A percentile compares a stretch with the other conserved stretches of the same genome.
Evolutionary conservation across 2,329 filamentous ascomycete genomes (phyloP).

Genomic region (Trichoderma sp.): DNA sequence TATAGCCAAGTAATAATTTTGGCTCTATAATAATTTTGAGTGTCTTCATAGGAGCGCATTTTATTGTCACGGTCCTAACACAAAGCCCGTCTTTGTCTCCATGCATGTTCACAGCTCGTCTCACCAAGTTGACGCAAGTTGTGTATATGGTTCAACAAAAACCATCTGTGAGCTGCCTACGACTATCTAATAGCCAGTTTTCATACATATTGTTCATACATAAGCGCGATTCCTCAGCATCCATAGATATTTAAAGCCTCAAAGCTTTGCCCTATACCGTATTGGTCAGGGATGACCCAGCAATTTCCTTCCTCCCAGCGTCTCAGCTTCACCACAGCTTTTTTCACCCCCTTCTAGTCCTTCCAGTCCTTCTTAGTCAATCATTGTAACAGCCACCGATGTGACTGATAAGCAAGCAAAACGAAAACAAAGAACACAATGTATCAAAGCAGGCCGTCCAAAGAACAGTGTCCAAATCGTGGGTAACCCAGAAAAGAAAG

Average conservation of each 20-base stretch:
- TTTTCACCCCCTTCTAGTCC: neutral
- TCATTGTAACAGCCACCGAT: neutral
- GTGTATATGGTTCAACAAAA: neutral
- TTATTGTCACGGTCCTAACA: neutral
- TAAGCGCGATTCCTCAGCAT: neutral
- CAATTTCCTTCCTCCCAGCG: neutral
- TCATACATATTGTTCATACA: neutral
- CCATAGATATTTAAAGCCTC: neutral
- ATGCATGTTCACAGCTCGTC: neutral
- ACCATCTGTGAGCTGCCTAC: neutral
- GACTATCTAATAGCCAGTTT: neutral
- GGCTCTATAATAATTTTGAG: neutral
- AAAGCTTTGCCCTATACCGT: neutral
- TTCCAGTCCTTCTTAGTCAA: neutral
- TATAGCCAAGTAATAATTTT: neutral
- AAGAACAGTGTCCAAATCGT: neutral
- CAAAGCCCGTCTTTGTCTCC: neutral
- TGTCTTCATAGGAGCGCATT: neutral
- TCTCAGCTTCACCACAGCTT: neutral
- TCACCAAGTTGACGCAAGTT: neutral
- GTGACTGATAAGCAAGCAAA: neutral
- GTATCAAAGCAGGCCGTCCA: neutral
- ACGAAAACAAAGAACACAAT: neutral
- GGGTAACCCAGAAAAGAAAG: neutral
- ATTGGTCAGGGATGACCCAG: neutral